A percentile compares a stretch with the other conserved stretches of the same genome.
Evolutionary conservation across 2,329 filamentous ascomycete genomes (phyloP).

Genomic region (Pleurostoma richardsiae): DNA sequence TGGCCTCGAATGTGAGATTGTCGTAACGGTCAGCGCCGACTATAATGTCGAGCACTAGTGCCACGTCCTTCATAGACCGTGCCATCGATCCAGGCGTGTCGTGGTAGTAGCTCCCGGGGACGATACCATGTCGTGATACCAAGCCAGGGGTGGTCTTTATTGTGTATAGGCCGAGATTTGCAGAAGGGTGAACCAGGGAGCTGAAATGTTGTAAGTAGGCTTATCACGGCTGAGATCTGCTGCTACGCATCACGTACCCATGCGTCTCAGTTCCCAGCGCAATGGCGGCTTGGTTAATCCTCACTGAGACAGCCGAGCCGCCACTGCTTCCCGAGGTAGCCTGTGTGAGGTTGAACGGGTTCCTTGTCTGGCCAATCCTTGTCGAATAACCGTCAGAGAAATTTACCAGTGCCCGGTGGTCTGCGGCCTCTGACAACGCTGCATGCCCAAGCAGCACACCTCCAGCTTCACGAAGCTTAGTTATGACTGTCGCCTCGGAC

Average conservation of each 20-base stretch:
- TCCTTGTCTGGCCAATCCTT: slow-evolving; percentile 5
- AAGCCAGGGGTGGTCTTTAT: slow-evolving; percentile 4
- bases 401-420: slow-evolving; percentile 2
- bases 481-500: not conserved
- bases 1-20: not conserved
- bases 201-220: not conserved
- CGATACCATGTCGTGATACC: slow-evolving; percentile 1
- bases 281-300: not conserved
- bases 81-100: slow-evolving; percentile 3
- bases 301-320: slow-evolving; percentile 4
- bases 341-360: slow-evolving; percentile 7
- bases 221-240: too few species aligned
- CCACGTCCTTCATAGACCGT: not conserved
- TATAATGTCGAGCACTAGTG: slow-evolving; percentile 2
- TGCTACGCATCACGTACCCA: not conserved
- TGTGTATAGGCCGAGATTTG: slow-evolving; percentile 1
- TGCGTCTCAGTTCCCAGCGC: not conserved
- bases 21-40: not conserved
- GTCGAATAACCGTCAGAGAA: slow-evolving; percentile 5
- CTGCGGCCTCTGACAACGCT: not conserved
- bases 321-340: slow-evolving; percentile 5
- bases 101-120: slow-evolving; percentile 3
- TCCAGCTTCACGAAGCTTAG: not conserved
- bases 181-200: slow-evolving; percentile 2
- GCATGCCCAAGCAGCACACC: not conserved